Evolutionary conservation across 805 yeast genomes (phyloP), one percentile per base, ranked within the genome.

Genomic region (Hanseniaspora mollemarum): DNA sequence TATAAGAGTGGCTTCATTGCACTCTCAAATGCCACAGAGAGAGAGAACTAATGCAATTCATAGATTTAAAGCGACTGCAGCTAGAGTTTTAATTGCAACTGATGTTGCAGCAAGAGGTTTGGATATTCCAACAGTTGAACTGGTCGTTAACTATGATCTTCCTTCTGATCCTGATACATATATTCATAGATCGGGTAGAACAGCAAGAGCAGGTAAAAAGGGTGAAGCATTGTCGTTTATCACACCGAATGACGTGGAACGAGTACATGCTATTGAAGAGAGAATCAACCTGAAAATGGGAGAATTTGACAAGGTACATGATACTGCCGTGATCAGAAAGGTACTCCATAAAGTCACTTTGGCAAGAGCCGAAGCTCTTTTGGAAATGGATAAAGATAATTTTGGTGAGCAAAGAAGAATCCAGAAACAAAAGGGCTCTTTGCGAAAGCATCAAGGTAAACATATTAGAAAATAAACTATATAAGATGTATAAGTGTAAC

Each of bases 21-120:
- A 92, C 63, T 88, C 97, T 2, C 88, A 87, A 62, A 80, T 92
- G 92, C 88, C 90, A 0, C 99, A 92, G 67, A 67, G 74, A 26
- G 97, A 92, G 62, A 77, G 99, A 66, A 80, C 90, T 22, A 87
- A 85, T 63, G 85, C 96, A 0, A 70, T 92, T 51, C 97, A 88
- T 56, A 72, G 97, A 59, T 92, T 92, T 68, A 77, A 90, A 60
- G 96, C 97, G 0, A 83, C 85, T 51, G 96, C 95, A 3, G 97
- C 97, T 0, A 75, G 94, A 43, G 86, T 92, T 1, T 68, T 92
- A 51, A 81, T 92, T 16, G 96, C 97, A 7, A 92, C 99, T 0
- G 98, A 92, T 64, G 96, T 92, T 21, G 98, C 96, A 2, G 81
- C 95, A 26, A 79, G 98, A 76, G 98, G 98, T 64, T 74, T 92